Evolutionary conservation across 352 stramenopile genomes (phyloP).

Genomic region (Phytopythium sindhum): DNA sequence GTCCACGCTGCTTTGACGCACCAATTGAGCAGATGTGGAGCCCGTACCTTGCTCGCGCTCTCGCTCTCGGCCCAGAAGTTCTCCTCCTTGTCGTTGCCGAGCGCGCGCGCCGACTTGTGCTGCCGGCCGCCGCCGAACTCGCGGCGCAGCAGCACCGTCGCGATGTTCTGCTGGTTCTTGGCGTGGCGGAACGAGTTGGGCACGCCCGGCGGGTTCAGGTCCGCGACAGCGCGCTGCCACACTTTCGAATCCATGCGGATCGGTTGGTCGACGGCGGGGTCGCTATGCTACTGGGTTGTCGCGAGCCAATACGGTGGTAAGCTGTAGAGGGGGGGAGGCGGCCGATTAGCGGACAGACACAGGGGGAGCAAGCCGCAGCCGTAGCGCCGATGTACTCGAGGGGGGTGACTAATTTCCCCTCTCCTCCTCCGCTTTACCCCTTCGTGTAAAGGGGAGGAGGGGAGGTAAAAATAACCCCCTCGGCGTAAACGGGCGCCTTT

Average conservation of each 20-base stretch:
- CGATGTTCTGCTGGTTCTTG: slow-evolving; percentile 66
- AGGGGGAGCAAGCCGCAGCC: neutral
- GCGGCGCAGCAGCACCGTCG: slow-evolving; percentile 51
- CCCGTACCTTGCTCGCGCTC: slow-evolving; percentile 63
- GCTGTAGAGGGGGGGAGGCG: neutral
- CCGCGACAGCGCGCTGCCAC: slow-evolving; percentile 66
- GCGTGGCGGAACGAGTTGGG: slow-evolving; percentile 73
- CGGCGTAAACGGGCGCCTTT: neutral
- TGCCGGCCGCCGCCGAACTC: slow-evolving; percentile 44
- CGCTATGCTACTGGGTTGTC: neutral
- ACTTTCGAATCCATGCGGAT: slow-evolving; percentile 51
- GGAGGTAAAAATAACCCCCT: slow-evolving; percentile 7
- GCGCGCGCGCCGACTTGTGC: slow-evolving; percentile 37
- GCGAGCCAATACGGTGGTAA: neutral
- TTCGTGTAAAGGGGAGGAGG: neutral
- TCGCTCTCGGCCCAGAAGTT: slow-evolving; percentile 81
- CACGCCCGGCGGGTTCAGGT: slow-evolving; percentile 66
- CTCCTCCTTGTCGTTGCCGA: slow-evolving; percentile 51
- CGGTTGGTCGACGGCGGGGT: neutral
- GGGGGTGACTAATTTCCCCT: neutral
- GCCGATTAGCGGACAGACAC: neutral
- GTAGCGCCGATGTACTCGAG: neutral
- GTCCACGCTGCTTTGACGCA: neutral
- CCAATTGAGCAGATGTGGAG: neutral
- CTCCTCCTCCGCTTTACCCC: too few relatives aligned